Percentiles rank a stretch among this genome's conserved stretches.
Evolutionary conservation across 768 basidiomycete genomes (phyloP).

Genomic region (Termitomyces sp.): DNA sequence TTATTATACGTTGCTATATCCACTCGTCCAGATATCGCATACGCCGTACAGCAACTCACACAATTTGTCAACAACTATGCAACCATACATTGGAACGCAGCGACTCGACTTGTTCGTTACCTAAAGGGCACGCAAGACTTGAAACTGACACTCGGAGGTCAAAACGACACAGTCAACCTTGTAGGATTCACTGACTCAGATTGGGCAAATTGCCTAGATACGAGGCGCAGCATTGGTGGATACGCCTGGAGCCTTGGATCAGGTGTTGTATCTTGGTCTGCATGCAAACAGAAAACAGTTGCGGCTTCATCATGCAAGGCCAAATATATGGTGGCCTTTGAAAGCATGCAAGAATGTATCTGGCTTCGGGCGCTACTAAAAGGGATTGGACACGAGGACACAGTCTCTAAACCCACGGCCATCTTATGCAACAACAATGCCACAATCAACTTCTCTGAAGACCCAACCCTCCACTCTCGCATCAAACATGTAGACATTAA

Average conservation of each 20-base stretch:
- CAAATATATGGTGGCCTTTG: background rate
- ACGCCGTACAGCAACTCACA: background rate
- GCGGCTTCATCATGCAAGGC: background rate
- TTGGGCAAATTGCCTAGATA: background rate
- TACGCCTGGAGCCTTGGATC: background rate
- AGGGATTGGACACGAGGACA: background rate
- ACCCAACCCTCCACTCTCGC: background rate
- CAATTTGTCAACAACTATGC: background rate
- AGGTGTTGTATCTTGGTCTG: background rate
- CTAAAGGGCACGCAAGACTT: background rate
- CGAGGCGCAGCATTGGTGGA: background rate
- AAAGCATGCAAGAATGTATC: background rate
- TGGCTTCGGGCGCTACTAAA: background rate
- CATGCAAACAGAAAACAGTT: background rate
- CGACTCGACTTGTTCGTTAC: background rate
- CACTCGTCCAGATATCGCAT: background rate
- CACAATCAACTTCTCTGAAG: background rate
- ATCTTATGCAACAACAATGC: background rate
- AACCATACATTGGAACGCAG: background rate
- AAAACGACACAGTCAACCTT: background rate
- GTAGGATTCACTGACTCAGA: background rate
- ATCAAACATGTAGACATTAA: background rate
- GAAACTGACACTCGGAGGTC: background rate
- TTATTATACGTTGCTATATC: background rate
- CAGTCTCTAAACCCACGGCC: background rate